Conservation (phyloP, 805 yeast genomes). For the Teunomyces atbi region DNA sequence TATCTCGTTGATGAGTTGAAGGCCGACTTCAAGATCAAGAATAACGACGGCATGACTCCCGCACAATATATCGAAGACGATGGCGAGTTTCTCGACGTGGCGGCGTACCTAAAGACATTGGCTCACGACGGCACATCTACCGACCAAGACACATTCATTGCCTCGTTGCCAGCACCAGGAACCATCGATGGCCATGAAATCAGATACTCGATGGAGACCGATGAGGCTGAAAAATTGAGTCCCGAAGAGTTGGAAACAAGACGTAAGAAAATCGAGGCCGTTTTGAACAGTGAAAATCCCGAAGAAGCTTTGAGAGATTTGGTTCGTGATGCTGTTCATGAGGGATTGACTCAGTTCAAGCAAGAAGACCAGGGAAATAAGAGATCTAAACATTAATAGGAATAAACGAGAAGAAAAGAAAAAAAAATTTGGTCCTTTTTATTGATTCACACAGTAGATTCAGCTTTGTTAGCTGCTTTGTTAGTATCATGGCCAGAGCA, state of each 20-base stretch:
- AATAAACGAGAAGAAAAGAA: not conserved
- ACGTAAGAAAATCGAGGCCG: conserved; percentile 63
- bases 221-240: conserved; percentile 38
- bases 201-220: conserved; percentile 53
- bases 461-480: no score
- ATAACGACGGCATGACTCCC: conserved; percentile 74
- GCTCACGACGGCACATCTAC: conserved; percentile 21
- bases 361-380: conserved; percentile 23
- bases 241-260: conserved; percentile 52
- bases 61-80: conserved; percentile 77
- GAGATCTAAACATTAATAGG: conserved; percentile 8
- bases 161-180: conserved; percentile 37
- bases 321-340: conserved; percentile 63
- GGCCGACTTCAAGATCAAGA: conserved; percentile 64
- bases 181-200: conserved; percentile 48
- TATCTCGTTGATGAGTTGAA: conserved; percentile 61
- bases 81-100: conserved; percentile 78
- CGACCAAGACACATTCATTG: conserved; percentile 15
- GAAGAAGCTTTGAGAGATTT: conserved; percentile 73
- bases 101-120: conserved; percentile 54
- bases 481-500: not conserved
- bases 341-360: conserved; percentile 41
- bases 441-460: no score
- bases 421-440: not conserved
- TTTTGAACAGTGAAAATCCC: conserved; percentile 76